These are phyloP conservation scores for Bruguiera hainesii DNA, from an alignment of 441 rosid genomes.

Conservation along the genomic window DNA sequence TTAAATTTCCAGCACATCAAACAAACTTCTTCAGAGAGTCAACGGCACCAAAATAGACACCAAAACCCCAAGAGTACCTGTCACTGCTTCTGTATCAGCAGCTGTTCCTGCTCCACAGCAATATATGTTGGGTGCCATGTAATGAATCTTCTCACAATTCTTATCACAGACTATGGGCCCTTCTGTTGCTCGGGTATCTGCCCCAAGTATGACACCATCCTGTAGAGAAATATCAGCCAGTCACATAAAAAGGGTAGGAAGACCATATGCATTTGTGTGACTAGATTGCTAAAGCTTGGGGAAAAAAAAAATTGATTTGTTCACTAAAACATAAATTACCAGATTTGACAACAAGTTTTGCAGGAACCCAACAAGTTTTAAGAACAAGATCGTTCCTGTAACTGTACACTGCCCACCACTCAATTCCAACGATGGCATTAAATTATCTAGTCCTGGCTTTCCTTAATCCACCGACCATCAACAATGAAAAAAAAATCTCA, in stretches of 20 bases:
- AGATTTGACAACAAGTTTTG: too few relatives aligned
- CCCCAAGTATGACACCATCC: conserved; percentile 98
- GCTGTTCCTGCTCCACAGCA: conserved; percentile 99
- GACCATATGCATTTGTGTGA: not conserved
- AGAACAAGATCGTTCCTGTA: too few relatives aligned
- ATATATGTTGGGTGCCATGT: conserved; percentile 96
- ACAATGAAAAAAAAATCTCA: too few relatives aligned
- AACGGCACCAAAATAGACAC: not conserved
- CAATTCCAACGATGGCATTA: too few relatives aligned
- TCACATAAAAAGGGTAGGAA: not conserved
- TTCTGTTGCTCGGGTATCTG: conserved; percentile 97
- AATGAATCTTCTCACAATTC: conserved; percentile 97
- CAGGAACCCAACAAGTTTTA: too few relatives aligned
- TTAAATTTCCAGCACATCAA: not conserved
- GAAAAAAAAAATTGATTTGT: not conserved
- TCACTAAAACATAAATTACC: not conserved
- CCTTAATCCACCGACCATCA: too few relatives aligned
- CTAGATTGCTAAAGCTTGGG: not conserved
- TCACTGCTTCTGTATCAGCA: conserved; percentile 96
- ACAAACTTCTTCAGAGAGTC: not conserved
- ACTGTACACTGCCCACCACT: too few relatives aligned
- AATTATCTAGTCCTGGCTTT: too few relatives aligned
- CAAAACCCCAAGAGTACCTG: conserved; percentile 44
- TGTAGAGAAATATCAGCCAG: conserved; percentile 16
- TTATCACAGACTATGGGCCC: conserved; percentile 97